phyloP scores from a whole-genome alignment of 495 filamentous ascomycete species.

The Tuber aestivum region DNA sequence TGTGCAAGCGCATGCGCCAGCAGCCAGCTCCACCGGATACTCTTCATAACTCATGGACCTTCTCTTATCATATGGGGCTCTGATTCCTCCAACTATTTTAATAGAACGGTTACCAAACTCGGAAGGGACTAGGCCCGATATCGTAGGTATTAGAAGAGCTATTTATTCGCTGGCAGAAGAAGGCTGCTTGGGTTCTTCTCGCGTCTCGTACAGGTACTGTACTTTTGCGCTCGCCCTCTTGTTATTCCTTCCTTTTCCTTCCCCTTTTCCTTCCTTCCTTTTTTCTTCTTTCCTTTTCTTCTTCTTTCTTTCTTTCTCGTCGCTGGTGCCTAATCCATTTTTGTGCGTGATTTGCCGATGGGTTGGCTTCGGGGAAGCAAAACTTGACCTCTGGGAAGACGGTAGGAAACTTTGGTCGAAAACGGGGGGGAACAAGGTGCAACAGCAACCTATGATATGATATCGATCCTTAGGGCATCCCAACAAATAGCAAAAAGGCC shows the following conservation, averaged over 20 bases:
- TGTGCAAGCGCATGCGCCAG: background rate
- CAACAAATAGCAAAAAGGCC: background rate
- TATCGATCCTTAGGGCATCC: background rate
- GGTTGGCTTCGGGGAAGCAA: background rate
- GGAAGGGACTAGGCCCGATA: background rate
- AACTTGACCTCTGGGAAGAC: background rate
- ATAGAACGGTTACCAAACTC: background rate
- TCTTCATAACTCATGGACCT: background rate
- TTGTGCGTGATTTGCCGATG: background rate
- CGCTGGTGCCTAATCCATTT: background rate
- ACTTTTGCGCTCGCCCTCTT: background rate
- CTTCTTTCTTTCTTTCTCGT: background rate
- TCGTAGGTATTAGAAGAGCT: slow-evolving; percentile 4
- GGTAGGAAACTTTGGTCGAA: background rate
- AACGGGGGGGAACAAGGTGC: background rate
- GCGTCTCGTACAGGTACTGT: background rate
- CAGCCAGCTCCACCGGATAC: background rate
- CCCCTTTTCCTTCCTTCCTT: background rate
- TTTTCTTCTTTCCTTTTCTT: background rate
- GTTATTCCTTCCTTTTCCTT: background rate
- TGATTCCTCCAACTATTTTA: background rate
- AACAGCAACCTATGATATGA: background rate
- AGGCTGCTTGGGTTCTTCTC: background rate
- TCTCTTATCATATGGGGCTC: background rate
- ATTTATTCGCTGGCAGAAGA: background rate